Conservation (phyloP, 2,329 filamentous ascomycete species). For the Penicillium rolfsii region DNA sequence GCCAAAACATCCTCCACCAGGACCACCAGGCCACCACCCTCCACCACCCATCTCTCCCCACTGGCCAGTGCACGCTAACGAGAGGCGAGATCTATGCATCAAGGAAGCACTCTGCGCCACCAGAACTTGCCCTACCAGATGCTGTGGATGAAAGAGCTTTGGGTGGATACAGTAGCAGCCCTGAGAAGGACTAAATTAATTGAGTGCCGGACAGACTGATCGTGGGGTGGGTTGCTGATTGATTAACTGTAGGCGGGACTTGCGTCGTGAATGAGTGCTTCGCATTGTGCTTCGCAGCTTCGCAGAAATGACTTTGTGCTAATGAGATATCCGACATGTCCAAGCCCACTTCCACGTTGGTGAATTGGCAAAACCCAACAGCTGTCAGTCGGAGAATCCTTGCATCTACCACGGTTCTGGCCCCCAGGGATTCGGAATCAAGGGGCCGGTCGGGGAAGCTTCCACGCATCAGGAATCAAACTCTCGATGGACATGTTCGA, state of each 20-base stretch:
- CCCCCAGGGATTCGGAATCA: no score
- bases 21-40: no score
- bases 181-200: not conserved
- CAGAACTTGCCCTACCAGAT: not conserved
- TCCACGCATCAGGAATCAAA: not conserved
- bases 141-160: not conserved
- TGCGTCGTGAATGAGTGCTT: not conserved
- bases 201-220: not conserved
- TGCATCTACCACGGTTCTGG: not conserved
- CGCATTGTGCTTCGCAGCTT: not conserved
- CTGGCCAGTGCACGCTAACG: constrained; percentile 5
- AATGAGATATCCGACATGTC: constrained; percentile 3
- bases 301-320: not conserved
- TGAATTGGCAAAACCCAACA: not conserved
- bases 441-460: not conserved
- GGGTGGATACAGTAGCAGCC: not conserved
- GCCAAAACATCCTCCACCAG: not conserved
- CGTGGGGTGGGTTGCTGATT: not conserved
- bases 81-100: constrained; percentile 5
- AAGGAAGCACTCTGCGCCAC: constrained; percentile 9
- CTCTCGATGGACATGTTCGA: not conserved
- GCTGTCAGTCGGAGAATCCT: not conserved
- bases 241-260: no score
- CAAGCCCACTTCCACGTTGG: not conserved
- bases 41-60: not conserved